Evolutionary conservation across 2,329 filamentous ascomycete genomes (phyloP), one percentile per base, ranked within the genome.

Genomic region (Drechslerella dactyloides): DNA sequence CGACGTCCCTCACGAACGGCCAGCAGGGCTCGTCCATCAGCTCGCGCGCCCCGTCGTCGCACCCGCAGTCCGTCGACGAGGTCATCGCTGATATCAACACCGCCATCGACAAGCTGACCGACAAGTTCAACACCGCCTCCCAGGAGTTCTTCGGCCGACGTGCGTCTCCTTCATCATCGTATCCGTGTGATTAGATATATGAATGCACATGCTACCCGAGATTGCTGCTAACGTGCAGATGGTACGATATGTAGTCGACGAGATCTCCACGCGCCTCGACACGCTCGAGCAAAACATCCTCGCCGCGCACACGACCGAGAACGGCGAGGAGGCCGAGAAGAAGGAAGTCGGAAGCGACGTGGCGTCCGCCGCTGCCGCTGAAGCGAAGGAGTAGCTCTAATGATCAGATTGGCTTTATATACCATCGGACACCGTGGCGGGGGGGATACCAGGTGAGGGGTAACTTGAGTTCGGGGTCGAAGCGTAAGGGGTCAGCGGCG

Each of bases 51-150:
- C 50, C 68, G 8, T 72, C 68, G 15, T 65, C 68, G 4, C 68
- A 72, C 35, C 68, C 68, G 13, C 68, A 72, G 48, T 72, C 68
- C 44, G 68, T 72, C 56, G 68, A 72, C 68, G 68, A 72, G 44
- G 68, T 72, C 40, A 72, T 72, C 60, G 68, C 68, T 17, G 68
- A 72, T 42, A 72, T 72, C 48, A 72, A 72, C 60, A 35, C 60
- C 17, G 68, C 68, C n/a, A 72, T 72, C 42, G 68, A 72, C 37
- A 72, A 72, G 56, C 24, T 72, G n/a, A 65, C 68, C 17, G 68
- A 72, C 27, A 72, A 72, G 19, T 72, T 72, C 50, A 72, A 63
- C 55, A 65, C 68, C 40, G 68, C 68, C 3, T 72, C 68, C 2
- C 60, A 72, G 19, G 68, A 72, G 46, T 72, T 72, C 51, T 72